Evolutionary conservation across 2,329 filamentous ascomycete genomes (phyloP), one percentile per base, ranked within the genome.

Genomic region (Stachybotrys chartarum): DNA sequence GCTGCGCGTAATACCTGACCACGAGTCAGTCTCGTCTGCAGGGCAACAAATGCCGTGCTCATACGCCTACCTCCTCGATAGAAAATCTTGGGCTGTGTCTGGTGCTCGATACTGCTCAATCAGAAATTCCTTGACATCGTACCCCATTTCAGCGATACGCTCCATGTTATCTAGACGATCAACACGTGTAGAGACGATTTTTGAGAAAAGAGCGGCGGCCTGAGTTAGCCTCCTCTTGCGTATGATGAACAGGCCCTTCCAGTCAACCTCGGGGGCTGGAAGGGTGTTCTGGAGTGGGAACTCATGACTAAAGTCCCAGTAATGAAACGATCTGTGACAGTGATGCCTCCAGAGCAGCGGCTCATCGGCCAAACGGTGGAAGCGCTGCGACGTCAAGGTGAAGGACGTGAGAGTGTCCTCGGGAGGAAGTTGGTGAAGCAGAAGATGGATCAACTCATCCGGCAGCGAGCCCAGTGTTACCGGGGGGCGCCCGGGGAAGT

Each of bases 81-180:
- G 73, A 54, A 88, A 83, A 72, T 97, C 91, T 14, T 88, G 82
- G 5, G 75, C 77, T 46, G 82, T 77, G 12, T 87, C 79, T 16
- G 79, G 74, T 39, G 80, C 77, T 11, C 75, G 75, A 57, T 80
- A 83, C 66, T 96, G 85, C 55, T 80, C 76, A 57, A 91, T 65
- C 51, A 97, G 78, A 54, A 85, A 86, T 68, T 97, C 92, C 69
- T 97, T 97, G 50, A 87, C 89, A 74, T 97, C 91, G 65, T 92
- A 93, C 1, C 91, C 91, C 64, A 86, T 78, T 31, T 78, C 74
- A 54, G 88, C 84, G 58, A 97, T 88, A 52, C 79, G 73, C 62
- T 88, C 83, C 59, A 91, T 85, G 64, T 86, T 85, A 55, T 79
- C 78, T 55, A 91, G 79, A 18, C 91, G 85, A 54, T 83, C 78